Evolutionary conservation across 331 rosid genomes (phyloP).

Genomic region (Pyracantha coccinea): DNA sequence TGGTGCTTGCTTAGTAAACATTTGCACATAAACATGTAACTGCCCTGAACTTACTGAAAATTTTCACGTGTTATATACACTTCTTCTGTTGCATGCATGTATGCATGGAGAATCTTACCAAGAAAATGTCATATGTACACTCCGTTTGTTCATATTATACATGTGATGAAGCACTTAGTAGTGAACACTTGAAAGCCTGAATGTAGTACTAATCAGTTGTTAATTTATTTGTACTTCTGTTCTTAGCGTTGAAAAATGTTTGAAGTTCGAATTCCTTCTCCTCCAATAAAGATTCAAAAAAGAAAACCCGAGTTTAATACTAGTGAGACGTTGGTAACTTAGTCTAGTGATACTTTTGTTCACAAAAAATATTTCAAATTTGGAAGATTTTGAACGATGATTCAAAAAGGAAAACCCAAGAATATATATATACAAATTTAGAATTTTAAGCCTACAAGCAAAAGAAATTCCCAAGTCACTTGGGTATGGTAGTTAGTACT

Average conservation of each 20-base stretch:
- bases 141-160: neutral
- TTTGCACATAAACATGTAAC: neutral
- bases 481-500: neutral
- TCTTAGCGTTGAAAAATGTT: neutral
- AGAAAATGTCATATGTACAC: neutral
- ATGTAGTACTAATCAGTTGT: neutral
- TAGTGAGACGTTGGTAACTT: neutral
- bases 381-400: too few relatives aligned
- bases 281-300: neutral
- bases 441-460: neutral
- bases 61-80: neutral
- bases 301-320: neutral
- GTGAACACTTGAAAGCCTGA: neutral
- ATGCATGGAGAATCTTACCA: neutral
- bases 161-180: neutral
- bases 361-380: too few relatives aligned
- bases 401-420: neutral
- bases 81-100: neutral
- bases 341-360: neutral
- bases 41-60: neutral
- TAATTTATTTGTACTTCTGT: too few relatives aligned
- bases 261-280: too few relatives aligned
- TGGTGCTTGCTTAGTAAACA: neutral
- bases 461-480: neutral
- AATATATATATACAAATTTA: too few relatives aligned